Evolutionary conservation across 768 basidiomycete species (phyloP).

Genomic region (Naganishia randhawae): DNA sequence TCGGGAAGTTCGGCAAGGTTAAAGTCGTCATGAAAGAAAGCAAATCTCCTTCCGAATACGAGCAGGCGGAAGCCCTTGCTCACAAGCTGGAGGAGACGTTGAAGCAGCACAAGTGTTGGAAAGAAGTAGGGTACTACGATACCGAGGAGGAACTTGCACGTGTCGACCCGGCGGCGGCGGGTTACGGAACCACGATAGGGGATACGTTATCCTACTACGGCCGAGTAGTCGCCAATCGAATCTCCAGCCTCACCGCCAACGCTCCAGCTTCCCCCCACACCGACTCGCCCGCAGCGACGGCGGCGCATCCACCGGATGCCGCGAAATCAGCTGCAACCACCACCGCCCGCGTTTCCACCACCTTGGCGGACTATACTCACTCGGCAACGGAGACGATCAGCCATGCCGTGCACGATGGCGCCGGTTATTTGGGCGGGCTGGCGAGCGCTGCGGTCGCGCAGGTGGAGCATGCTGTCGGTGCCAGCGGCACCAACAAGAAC

Average conservation of each 20-base stretch:
- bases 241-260: slow-evolving; percentile 16
- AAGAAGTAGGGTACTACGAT: slow-evolving; percentile 46
- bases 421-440: slow-evolving; percentile 32
- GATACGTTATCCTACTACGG: slow-evolving; percentile 20
- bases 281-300: background rate
- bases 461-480: slow-evolving; percentile 24
- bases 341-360: slow-evolving; percentile 14
- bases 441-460: background rate
- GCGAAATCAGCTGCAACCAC: background rate
- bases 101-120: slow-evolving; percentile 43
- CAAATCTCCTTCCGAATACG: slow-evolving; percentile 40
- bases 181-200: slow-evolving; percentile 18
- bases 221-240: background rate
- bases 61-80: slow-evolving; percentile 39
- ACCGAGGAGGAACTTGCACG: slow-evolving; percentile 31
- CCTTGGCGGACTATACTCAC: slow-evolving; percentile 35
- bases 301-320: background rate
- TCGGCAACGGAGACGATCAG: slow-evolving; percentile 33
- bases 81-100: slow-evolving; percentile 37
- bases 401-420: slow-evolving; percentile 38
- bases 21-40: slow-evolving; percentile 29
- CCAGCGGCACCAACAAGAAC: slow-evolving; percentile 2
- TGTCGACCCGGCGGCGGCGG: background rate
- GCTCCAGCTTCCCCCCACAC: background rate
- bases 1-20: slow-evolving; percentile 39